Evolutionary conservation across 2,329 filamentous ascomycete genomes (phyloP), one percentile per base, ranked within the genome.

Genomic region (Scedosporium apiospermum): DNA sequence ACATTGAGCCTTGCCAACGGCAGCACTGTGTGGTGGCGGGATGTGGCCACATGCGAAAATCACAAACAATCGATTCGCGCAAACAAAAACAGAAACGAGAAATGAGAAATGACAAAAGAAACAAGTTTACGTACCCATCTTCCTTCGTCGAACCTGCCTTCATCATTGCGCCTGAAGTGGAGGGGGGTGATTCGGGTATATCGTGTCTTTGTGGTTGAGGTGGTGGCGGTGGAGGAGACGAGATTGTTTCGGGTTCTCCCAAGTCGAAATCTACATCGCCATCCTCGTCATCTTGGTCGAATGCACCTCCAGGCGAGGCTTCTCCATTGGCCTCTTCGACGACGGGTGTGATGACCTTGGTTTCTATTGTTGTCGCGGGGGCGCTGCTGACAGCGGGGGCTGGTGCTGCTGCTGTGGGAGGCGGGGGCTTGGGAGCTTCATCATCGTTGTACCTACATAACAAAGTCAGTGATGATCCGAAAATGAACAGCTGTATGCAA

Each of bases 231-330:
- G 65, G 57, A 30, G 61, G 38, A 12, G 60, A 62, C 5, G 62
- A 65, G 57, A 70, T 65, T 72, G 73, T 57, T 68, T 73, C 59
- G 14, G 71, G 70, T 10, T 80, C 80, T 53, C 81, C 82, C 12
- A 84, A 73, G 66, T 84, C 83, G 71, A 85, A 84, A 67, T 85
- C 82, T 62, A 85, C 80, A 49, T 85, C 82, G 65, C 83, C 80
- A 26, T 82, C 82, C 63, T 85, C 82, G 46, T 81, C 74, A 38
- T 81, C 82, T 44, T 76, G 74, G 49, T 78, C 74, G 60, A 78
- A 76, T 63, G 77, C 74, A 34, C 78, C 75, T 65, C 78, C 73
- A 5, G 73, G 73, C 16, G 62, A 58, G 16, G 49, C 51, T 21
- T 46, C 34, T 27, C 26, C 23, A 14, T 57, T 41, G 14, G 44